Conservation (phyloP, 2,329 filamentous ascomycete species). For the Cladosporium halotolerans region DNA sequence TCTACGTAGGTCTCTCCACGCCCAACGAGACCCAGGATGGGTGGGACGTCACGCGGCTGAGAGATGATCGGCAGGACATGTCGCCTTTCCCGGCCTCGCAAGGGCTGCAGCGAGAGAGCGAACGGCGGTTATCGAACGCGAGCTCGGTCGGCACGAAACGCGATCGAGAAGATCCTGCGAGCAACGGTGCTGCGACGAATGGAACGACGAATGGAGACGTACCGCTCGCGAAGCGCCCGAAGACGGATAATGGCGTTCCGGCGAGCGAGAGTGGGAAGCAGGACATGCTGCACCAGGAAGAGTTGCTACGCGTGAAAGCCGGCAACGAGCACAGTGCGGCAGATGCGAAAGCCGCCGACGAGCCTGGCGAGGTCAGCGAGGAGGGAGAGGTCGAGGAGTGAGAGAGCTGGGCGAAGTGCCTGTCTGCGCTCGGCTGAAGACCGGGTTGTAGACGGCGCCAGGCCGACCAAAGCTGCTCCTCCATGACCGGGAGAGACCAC, state of each 20-base stretch:
- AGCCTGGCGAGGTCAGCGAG: conserved; percentile 18
- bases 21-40: conserved; percentile 29
- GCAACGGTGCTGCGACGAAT: conserved; percentile 16
- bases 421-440: too few species aligned
- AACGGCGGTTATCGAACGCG: conserved; percentile 25
- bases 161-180: conserved; percentile 19
- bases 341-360: conserved; percentile 15
- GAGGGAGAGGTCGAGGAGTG: conserved; percentile 42
- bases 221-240: conserved; percentile 7
- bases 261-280: conserved; percentile 13
- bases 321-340: conserved; percentile 22
- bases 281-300: conserved; percentile 24
- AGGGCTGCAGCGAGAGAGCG: conserved; percentile 19
- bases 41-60: conserved; percentile 29
- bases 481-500: too few species aligned
- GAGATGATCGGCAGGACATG: conserved; percentile 16
- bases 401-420: background rate
- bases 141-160: conserved; percentile 27
- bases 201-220: conserved; percentile 5
- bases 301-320: conserved; percentile 23
- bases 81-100: conserved; percentile 16
- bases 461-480: too few species aligned
- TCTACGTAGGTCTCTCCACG: conserved; percentile 41
- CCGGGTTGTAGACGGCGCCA: too few species aligned
- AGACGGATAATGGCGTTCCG: conserved; percentile 9